Evolutionary conservation across 345 rosid genomes (phyloP), one percentile per base, ranked within the genome.

Genomic region (Pugionium dolabratum): DNA sequence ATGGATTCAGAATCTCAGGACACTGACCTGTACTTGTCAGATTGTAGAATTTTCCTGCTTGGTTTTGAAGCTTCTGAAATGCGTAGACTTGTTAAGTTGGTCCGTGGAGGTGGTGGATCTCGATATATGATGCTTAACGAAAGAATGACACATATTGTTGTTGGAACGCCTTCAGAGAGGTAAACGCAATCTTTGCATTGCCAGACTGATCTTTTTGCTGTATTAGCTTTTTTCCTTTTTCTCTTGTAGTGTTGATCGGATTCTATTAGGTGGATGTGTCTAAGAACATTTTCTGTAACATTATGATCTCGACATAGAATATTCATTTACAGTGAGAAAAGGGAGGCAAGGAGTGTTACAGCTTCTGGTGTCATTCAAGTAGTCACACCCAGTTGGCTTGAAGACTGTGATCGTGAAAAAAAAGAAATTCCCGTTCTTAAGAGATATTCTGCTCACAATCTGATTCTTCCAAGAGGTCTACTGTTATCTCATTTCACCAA

Each of bases 151-250:
- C 99, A 94, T 46, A 82, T 94, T 44, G 64, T 94, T 61, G 87
- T 90, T 65, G 97, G 97, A 76, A 75, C 79, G 75, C 97, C 89
- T 49, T 84, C 99, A 55, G 99, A 94, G 75, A 69, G 64, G 99
- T 90, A 83, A 88, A 82, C 72, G 10, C 72, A 75, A 36, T 63
- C 55, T 68, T 33, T 35, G 41, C 44, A 41, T 49, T 60, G 58
- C 63, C 72, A 53, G 35, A 53, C n/a, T n/a, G n/a, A n/a, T n/a
- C n/a, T n/a, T n/a, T n/a, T n/a, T n/a, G n/a, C n/a, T n/a, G n/a
- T n/a, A n/a, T n/a, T n/a, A n/a, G n/a, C n/a, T n/a, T n/a, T n/a
- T n/a, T n/a, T n/a, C n/a, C n/a, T n/a, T n/a, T n/a, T n/a, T n/a
- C n/a, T n/a, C n/a, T n/a, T n/a, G n/a, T n/a, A n/a, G n/a, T n/a